A percentile compares a stretch with the other conserved stretches of the same genome.
phyloP scores from a whole-genome alignment of 2,329 filamentous ascomycete genomes.

The Colletotrichum horii region DNA sequence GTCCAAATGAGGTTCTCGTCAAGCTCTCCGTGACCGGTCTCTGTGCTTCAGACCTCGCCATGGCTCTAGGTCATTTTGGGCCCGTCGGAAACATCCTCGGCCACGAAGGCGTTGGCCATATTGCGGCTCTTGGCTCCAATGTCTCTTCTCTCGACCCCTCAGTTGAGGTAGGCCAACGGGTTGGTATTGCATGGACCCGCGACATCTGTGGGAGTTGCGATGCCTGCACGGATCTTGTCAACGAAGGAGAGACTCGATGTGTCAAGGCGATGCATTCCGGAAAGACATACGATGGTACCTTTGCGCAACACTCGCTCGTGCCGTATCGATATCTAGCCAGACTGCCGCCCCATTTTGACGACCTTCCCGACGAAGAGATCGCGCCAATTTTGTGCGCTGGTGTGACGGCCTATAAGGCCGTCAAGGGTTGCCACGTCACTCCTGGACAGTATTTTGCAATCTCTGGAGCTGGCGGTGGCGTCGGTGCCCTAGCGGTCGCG shows the following conservation, averaged over 20 bases:
- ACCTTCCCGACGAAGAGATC: conserved; percentile 35
- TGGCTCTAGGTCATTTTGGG: conserved; percentile 42
- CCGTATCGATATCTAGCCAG: conserved; percentile 37
- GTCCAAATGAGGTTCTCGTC: conserved; percentile 35
- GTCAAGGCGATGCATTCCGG: conserved; percentile 36
- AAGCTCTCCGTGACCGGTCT: conserved; percentile 38
- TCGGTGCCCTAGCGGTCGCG: conserved; percentile 41
- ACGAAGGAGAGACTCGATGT: conserved; percentile 42
- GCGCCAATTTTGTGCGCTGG: conserved; percentile 48
- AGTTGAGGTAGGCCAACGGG: conserved; percentile 35
- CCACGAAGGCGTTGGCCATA: conserved; percentile 49
- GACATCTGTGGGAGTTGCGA: conserved; percentile 39
- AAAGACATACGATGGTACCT: conserved; percentile 38
- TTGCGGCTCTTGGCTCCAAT: conserved; percentile 40
- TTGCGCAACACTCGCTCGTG: conserved; percentile 41
- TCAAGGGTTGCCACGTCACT: conserved; percentile 34
- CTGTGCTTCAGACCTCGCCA: conserved; percentile 43
- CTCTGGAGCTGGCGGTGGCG: conserved; percentile 43
- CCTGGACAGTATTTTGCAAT: conserved; percentile 42
- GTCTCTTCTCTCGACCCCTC: conserved; percentile 28
- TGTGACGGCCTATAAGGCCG: conserved; percentile 47
- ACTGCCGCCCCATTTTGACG: conserved; percentile 32
- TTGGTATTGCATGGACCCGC: conserved; percentile 44
- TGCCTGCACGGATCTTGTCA: conserved; percentile 30
- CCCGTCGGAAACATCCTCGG: conserved; percentile 40